Conservation (phyloP, 495 filamentous ascomycete genomes). For the Astrothelium subdiscretum region DNA sequence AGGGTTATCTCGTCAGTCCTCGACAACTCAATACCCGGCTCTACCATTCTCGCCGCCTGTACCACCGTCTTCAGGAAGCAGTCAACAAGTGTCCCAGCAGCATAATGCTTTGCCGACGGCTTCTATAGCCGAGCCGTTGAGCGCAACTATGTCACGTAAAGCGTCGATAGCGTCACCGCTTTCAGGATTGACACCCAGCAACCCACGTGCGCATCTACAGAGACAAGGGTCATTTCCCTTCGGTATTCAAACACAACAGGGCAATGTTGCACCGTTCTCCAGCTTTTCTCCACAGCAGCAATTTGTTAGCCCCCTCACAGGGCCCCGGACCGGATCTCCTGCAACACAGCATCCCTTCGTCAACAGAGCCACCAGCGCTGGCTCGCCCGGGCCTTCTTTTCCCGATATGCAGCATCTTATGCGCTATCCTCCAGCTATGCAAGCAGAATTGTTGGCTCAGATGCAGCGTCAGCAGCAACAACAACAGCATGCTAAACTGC, state of each 20-base stretch:
- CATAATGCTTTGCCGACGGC: slow-evolving; percentile 47
- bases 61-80: slow-evolving; percentile 53
- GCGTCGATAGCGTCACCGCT: slow-evolving; percentile 28
- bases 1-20: slow-evolving; percentile 45
- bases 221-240: slow-evolving; percentile 27
- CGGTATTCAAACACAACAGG: background rate
- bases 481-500: slow-evolving; percentile 41
- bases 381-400: background rate
- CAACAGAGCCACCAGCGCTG: background rate
- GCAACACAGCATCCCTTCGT: slow-evolving; percentile 9
- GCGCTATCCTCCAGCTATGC: slow-evolving; percentile 5
- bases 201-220: slow-evolving; percentile 28
- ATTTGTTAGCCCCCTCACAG: slow-evolving; percentile 15
- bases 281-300: slow-evolving; percentile 15
- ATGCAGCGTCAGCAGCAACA: slow-evolving; percentile 49
- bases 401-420: slow-evolving; percentile 22
- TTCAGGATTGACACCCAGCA: slow-evolving; percentile 14
- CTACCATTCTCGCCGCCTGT: slow-evolving; percentile 65
- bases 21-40: slow-evolving; percentile 44
- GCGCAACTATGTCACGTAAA: background rate
- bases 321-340: slow-evolving; percentile 11
- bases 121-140: slow-evolving; percentile 32
- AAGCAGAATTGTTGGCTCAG: slow-evolving; percentile 22
- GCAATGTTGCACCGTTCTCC: background rate
- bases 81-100: slow-evolving; percentile 34